Evolutionary conservation across 2,329 filamentous ascomycete genomes (phyloP).

Genomic region (Pseudogymnoascus sp.): DNA sequence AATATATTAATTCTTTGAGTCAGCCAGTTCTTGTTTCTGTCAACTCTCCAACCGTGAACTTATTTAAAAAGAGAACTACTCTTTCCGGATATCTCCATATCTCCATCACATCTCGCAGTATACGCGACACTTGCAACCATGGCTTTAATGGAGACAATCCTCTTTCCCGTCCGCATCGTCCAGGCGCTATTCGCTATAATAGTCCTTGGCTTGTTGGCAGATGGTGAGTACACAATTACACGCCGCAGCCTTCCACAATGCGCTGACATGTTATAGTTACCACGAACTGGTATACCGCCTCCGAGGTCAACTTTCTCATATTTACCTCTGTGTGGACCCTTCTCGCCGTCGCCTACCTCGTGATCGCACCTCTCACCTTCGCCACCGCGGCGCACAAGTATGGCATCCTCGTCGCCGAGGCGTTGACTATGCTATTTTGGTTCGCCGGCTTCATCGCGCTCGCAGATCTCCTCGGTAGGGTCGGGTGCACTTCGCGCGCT

Average conservation of each 20-base stretch:
- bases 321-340: conserved; percentile 73
- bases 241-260: conserved; percentile 12
- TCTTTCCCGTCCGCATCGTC: conserved; percentile 56
- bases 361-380: conserved; percentile 57
- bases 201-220: conserved; percentile 62
- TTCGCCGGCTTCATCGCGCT: conserved; percentile 77
- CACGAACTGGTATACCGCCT: conserved; percentile 35
- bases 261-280: neutral
- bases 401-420: conserved; percentile 59
- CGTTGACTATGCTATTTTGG: conserved; percentile 78
- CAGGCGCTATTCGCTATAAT: conserved; percentile 64
- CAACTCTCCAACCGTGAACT: neutral
- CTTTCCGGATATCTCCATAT: neutral
- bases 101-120: neutral
- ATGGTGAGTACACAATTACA: conserved; percentile 12
- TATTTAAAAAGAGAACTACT: neutral
- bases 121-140: conserved; percentile 31
- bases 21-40: neutral
- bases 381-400: conserved; percentile 54
- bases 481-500: conserved; percentile 37
- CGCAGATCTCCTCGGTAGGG: conserved; percentile 54
- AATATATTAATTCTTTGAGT: conserved; percentile 1
- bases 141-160: conserved; percentile 40
- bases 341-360: conserved; percentile 62
- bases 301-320: conserved; percentile 66